Evolutionary conservation across 2,329 filamentous ascomycete species (phyloP).

Genomic region (Aspergillus glaucus): DNA sequence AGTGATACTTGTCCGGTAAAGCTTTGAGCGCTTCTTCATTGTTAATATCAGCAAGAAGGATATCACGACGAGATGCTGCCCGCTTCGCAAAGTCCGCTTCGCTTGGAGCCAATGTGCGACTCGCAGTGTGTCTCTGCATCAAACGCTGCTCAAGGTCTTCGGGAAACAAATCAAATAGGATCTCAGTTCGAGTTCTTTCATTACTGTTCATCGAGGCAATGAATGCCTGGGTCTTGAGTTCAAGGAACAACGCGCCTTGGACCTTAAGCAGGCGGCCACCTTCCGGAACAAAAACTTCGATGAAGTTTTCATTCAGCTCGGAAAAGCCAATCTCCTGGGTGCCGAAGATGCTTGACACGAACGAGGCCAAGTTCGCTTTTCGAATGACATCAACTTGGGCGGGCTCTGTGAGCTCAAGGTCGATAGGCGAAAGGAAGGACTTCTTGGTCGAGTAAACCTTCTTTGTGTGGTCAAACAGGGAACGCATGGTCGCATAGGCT

Average conservation of each 20-base stretch:
- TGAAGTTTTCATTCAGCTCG: slow-evolving; percentile 57
- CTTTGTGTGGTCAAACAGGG: slow-evolving; percentile 58
- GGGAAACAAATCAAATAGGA: slow-evolving; percentile 56
- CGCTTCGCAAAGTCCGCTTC: slow-evolving; percentile 56
- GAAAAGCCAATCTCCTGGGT: slow-evolving; percentile 59
- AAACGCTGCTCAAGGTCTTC: slow-evolving; percentile 50
- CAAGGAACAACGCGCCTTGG: slow-evolving; percentile 56
- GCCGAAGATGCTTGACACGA: slow-evolving; percentile 58
- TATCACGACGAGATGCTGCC: slow-evolving; percentile 49
- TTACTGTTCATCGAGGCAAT: slow-evolving; percentile 55
- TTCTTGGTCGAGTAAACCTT: slow-evolving; percentile 53
- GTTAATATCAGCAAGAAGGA: slow-evolving; percentile 50
- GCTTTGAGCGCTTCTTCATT: slow-evolving; percentile 44
- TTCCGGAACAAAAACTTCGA: slow-evolving; percentile 58
- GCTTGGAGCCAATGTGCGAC: slow-evolving; percentile 49
- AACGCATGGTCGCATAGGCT: slow-evolving; percentile 57
- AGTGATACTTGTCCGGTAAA: slow-evolving; percentile 55
- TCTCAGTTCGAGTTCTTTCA: slow-evolving; percentile 49
- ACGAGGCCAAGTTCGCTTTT: slow-evolving; percentile 60
- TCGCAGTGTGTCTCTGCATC: slow-evolving; percentile 49
- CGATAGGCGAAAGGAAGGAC: slow-evolving; percentile 50
- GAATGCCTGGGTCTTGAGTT: slow-evolving; percentile 62
- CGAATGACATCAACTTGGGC: slow-evolving; percentile 55
- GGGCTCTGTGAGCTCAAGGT: slow-evolving; percentile 46
- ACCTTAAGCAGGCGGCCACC: slow-evolving; percentile 53